Conservation (phyloP, 345 rosid genomes). For the Populus pruinosa region DNA sequence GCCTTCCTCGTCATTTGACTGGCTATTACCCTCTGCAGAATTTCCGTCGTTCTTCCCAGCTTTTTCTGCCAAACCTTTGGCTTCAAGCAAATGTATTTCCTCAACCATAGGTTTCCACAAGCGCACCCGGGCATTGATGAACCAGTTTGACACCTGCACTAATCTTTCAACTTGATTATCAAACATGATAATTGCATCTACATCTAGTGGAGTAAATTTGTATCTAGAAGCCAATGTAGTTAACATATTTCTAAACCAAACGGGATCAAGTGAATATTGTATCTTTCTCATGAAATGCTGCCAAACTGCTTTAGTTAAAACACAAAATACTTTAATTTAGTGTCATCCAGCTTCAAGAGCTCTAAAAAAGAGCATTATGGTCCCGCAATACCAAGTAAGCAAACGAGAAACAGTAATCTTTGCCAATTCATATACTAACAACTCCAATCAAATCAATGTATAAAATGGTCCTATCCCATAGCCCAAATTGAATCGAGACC, state of each 20-base stretch:
- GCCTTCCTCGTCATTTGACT: slow-evolving; percentile 18
- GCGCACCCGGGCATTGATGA: slow-evolving; percentile 62
- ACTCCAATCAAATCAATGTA: background rate
- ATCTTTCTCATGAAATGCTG: background rate
- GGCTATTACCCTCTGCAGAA: slow-evolving; percentile 24
- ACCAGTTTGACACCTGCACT: slow-evolving; percentile 62
- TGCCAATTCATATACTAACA: background rate
- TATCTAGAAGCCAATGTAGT: background rate
- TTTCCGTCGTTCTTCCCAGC: slow-evolving; percentile 13
- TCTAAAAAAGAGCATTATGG: background rate
- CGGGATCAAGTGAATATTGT: background rate
- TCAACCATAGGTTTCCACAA: slow-evolving; percentile 74
- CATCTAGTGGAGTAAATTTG: background rate
- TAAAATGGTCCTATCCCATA: background rate
- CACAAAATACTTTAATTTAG: too few species aligned
- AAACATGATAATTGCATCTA: background rate
- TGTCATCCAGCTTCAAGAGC: too few species aligned
- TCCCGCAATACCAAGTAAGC: background rate
- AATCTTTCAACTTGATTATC: background rate
- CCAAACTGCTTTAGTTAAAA: too few species aligned
- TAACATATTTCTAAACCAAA: background rate
- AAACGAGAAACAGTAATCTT: background rate
- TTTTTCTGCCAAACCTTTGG: slow-evolving; percentile 36
- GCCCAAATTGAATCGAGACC: background rate
- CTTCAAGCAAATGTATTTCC: slow-evolving; percentile 61